A percentile compares a stretch with the other conserved stretches of the same genome.
phyloP scores from a whole-genome alignment of 139 green algal species.

The Raphidocelis subcapitata region DNA sequence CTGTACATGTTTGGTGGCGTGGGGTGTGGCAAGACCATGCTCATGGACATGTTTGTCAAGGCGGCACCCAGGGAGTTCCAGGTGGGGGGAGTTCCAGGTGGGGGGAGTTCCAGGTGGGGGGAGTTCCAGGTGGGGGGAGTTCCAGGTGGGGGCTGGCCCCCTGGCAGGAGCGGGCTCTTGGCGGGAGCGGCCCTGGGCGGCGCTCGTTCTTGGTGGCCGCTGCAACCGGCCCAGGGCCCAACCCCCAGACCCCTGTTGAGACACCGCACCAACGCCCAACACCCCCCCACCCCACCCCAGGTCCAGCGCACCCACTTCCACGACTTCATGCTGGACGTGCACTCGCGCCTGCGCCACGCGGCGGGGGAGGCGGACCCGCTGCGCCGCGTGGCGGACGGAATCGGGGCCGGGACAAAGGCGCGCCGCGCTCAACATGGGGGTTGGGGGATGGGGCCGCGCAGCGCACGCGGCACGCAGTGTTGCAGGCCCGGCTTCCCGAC shows the following conservation, averaged over 20 bases:
- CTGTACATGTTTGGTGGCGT: constrained; percentile 96
- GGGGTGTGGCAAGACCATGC: constrained; percentile 95
- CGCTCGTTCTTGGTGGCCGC: background rate
- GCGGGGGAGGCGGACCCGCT: constrained; percentile 65
- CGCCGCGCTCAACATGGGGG: background rate
- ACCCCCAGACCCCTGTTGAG: too few species aligned
- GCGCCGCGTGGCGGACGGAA: constrained; percentile 64
- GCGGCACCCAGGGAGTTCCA: constrained; percentile 64
- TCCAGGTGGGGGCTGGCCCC: too few species aligned
- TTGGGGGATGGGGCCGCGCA: too few species aligned
- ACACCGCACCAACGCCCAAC: too few species aligned
- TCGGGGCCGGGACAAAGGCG: constrained; percentile 39
- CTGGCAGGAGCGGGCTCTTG: too few species aligned
- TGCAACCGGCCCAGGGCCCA: background rate
- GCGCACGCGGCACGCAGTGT: too few species aligned
- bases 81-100: constrained; percentile 19
- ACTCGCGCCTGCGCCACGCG: constrained; percentile 55
- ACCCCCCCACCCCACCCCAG: too few species aligned
- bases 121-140: background rate
- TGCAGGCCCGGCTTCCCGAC: too few species aligned
- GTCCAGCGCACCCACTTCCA: constrained; percentile 90
- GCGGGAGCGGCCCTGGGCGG: background rate
- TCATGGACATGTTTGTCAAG: constrained; percentile 94
- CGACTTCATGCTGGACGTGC: constrained; percentile 98
- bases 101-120: background rate